phyloP scores from a whole-genome alignment of 805 yeast genomes.

The Alloascoidea hylecoeti region DNA sequence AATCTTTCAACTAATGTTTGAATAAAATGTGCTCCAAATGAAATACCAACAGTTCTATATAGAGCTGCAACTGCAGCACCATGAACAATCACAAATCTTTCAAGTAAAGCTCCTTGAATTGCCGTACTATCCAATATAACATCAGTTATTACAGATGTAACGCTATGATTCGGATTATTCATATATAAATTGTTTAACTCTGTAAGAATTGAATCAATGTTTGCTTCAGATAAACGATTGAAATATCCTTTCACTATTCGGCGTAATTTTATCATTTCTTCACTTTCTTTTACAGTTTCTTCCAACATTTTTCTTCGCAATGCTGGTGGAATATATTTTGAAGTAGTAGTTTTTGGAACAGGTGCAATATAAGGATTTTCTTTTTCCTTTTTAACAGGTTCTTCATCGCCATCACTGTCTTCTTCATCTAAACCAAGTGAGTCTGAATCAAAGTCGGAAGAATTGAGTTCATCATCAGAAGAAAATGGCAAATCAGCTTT shows the following conservation, averaged over 20 bases:
- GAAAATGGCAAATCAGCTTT: slow-evolving; percentile 6
- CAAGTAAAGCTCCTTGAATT: slow-evolving; percentile 53
- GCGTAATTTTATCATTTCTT: slow-evolving; percentile 33
- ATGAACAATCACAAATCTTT: slow-evolving; percentile 66
- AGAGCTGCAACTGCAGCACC: slow-evolving; percentile 66
- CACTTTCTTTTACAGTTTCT: slow-evolving; percentile 23
- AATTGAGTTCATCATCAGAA: slow-evolving; percentile 13
- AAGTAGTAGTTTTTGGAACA: slow-evolving; percentile 10
- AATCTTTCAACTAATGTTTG: slow-evolving; percentile 70
- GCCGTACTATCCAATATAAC: slow-evolving; percentile 52
- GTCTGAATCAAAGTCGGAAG: slow-evolving; percentile 16
- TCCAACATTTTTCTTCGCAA: slow-evolving; percentile 37
- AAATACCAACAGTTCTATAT: slow-evolving; percentile 70
- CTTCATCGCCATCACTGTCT: slow-evolving; percentile 12
- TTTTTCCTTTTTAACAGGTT: slow-evolving; percentile 17
- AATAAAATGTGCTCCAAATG: slow-evolving; percentile 76
- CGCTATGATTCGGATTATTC: slow-evolving; percentile 64
- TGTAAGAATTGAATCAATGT: slow-evolving; percentile 52
- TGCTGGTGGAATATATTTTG: slow-evolving; percentile 79
- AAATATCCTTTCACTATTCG: slow-evolving; percentile 68
- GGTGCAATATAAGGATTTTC: slow-evolving; percentile 60
- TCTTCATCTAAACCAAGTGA: slow-evolving; percentile 8
- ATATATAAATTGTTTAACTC: slow-evolving; percentile 53
- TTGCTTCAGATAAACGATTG: slow-evolving; percentile 83
- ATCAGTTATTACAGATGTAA: slow-evolving; percentile 52